Base-by-base conservation (phyloP, 192 early-diverging fungal species). In the Gryganskiella cystojenkinii region DNA sequence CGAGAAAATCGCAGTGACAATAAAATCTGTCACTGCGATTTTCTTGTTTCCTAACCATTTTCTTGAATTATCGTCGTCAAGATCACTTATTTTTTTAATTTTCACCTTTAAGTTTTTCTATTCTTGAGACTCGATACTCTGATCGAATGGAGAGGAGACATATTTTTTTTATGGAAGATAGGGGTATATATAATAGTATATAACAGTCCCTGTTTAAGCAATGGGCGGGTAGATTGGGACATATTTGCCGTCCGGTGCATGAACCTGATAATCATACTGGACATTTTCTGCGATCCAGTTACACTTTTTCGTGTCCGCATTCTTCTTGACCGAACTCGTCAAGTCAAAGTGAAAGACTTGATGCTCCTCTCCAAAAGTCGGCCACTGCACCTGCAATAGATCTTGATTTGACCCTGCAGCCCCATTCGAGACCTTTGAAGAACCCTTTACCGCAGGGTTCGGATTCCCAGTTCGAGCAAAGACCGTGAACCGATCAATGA, bases 401-500 rank as follows among this genome's bases (percentile, higher is more conserved):
- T 54, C 52, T n/a, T 49, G 19, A 22, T 49, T 49, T 17, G 5
- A 27, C 5, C 30, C 28, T 20, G 52, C 52, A 6, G 28, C 6
- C 8, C 27, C 22, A 13, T 5, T 4, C 11, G 52, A 10, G 5
- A 3, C 52, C 22, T 51, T 51, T n/a, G n/a, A n/a, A n/a, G n/a
- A n/a, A n/a, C n/a, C n/a, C n/a, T n/a, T n/a, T 24, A 4, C 4
- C 15, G 3, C 52, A 6, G 52, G 52, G 30, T 54, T 54, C 6
- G 52, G 52, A 27, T 54, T 54, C 3, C 52, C 52, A 9, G 52
- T 54, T 22, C 22, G 25, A 14, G 52, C 52, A 28, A 54, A 54
- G 4, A 31, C 30, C 28, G 52, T 11, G 22, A 54, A 54, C 28
- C 52, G 52, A 30, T 54, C 52, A 28, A 54, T 54, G 17, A 54